These are phyloP conservation scores for Lachnellula cervina DNA, from an alignment of 2,329 filamentous ascomycete species.

Conservation along the genomic window DNA sequence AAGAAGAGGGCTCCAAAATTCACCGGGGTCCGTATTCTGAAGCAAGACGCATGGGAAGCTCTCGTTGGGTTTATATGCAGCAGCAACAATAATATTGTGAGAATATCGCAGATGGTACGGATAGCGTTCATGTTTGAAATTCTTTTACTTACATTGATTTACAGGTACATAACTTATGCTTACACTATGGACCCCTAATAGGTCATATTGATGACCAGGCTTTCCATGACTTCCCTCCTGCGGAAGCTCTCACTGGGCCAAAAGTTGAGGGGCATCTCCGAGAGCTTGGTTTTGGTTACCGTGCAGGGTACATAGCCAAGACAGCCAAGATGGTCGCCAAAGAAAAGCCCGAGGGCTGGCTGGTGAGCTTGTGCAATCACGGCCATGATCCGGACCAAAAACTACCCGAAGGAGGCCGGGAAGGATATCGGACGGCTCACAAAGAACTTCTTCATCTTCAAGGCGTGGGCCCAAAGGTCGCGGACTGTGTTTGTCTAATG, in stretches of 20 bases:
- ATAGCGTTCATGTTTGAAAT: background rate
- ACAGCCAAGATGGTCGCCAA: slow-evolving; percentile 72
- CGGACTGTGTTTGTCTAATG: slow-evolving; percentile 95
- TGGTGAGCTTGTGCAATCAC: slow-evolving; percentile 75
- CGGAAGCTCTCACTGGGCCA: slow-evolving; percentile 64
- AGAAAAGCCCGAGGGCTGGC: slow-evolving; percentile 67
- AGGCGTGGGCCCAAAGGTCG: slow-evolving; percentile 93
- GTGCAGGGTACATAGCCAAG: slow-evolving; percentile 85
- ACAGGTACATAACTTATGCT: slow-evolving; percentile 78
- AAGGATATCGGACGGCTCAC: slow-evolving; percentile 72
- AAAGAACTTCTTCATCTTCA: slow-evolving; percentile 71
- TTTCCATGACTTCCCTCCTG: slow-evolving; percentile 84
- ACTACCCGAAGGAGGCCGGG: slow-evolving; percentile 43
- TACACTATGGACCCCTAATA: slow-evolving; percentile 75
- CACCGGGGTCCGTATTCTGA: slow-evolving; percentile 83
- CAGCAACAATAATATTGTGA: slow-evolving; percentile 95
- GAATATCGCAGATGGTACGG: slow-evolving; percentile 88
- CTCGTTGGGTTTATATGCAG: slow-evolving; percentile 95
- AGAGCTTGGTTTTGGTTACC: slow-evolving; percentile 85
- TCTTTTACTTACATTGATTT: background rate
- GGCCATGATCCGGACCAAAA: slow-evolving; percentile 53
- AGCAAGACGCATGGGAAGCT: slow-evolving; percentile 94
- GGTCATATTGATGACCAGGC: slow-evolving; percentile 62
- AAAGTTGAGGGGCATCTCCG: slow-evolving; percentile 78
- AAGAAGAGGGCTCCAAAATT: slow-evolving; percentile 81